Base-by-base conservation (phyloP, 2,329 filamentous ascomycete genomes). In the Pseudogymnoascus sp. region DNA sequence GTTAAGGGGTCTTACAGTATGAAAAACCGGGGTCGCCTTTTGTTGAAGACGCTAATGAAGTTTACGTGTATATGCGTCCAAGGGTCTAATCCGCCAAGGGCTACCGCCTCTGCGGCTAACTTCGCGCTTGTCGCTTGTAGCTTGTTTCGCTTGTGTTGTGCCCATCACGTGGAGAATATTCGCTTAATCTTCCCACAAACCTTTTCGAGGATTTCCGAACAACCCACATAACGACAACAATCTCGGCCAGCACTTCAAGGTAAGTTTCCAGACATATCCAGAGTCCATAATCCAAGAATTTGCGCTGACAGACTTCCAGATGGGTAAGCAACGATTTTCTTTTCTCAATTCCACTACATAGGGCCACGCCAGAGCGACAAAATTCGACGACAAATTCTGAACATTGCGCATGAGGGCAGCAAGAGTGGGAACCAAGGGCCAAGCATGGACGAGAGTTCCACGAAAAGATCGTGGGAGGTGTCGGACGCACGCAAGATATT, bases 281-380 rank as follows among this genome's bases (percentile, higher is more conserved):
- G 59, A 60, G 60, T 62, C 55, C 70, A 60, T 64, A 63, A 62
- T 65, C 59, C 62, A 63, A 63, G 36, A 36, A 61, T 63, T 64
- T 63, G 62, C 69, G 75, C 74, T 73, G 64, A 70, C 66, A 62
- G 63, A 65, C 64, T 59, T 70, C 66, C 72, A 86, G 83, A 86
- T 86, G 83, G 83, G 83, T 86, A 81, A 84, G 83, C 80, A 52
- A 58, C 69, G 61, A 65, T 70, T 68, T 69, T 68, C 66, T 70
- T 67, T 66, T 65, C 59, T 21, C 21, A 27, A 62, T 61, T 29
- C 39, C 35, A 52, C 18, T 31, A 55, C 48, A 18, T 33, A 55
- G 27, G 48, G 10, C 48, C 12, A 9, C 48, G 21, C 13, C 15
- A 10, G 48, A 33, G 29, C n/a, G 10, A 31, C 45, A 55, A 55